A percentile compares a stretch with the other conserved stretches of the same genome.
Evolutionary conservation across 257 asterid genomes (phyloP).

Genomic region (Solanum bulbocastanum): DNA sequence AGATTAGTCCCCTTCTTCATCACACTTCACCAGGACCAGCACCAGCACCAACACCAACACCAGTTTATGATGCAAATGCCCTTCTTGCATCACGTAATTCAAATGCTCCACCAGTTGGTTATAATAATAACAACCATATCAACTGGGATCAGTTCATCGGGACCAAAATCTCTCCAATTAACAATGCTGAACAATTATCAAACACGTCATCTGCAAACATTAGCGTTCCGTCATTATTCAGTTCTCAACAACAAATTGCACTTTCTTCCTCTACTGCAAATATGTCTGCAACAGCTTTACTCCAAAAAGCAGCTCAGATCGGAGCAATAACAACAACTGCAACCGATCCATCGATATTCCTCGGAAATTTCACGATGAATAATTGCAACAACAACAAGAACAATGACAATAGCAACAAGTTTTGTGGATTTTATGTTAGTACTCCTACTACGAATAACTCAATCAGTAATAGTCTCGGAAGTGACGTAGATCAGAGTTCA

Average conservation of each 20-base stretch:
- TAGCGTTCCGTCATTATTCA: conserved; percentile 48
- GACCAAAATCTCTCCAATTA: conserved; percentile 14
- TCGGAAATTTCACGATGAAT: conserved; percentile 34
- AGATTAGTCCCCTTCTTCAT: conserved; percentile 1
- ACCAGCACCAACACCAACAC: background rate
- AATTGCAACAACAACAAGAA: background rate
- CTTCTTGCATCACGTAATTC: conserved; percentile 11
- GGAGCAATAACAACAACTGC: conserved; percentile 57
- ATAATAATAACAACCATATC: background rate
- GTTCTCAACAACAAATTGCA: conserved; percentile 21
- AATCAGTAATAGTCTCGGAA: conserved; percentile 19
- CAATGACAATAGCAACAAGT: conserved; percentile 20
- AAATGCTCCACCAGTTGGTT: conserved; percentile 20
- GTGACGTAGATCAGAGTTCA: conserved; percentile 30
- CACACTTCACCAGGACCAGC: background rate
- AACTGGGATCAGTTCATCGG: conserved; percentile 51
- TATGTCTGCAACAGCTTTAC: conserved; percentile 79
- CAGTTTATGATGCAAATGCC: conserved; percentile 12
- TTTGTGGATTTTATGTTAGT: conserved; percentile 34
- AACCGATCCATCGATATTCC: conserved; percentile 30
- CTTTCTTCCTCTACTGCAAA: conserved; percentile 9
- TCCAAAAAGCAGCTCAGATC: conserved; percentile 76
- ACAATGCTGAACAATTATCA: conserved; percentile 12
- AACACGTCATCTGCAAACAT: conserved; percentile 3
- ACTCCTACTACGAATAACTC: conserved; percentile 12